Evolutionary conservation across 208 protist species (phyloP), one percentile per base, ranked within the genome.

Genomic region (Phytomonas serpens): DNA sequence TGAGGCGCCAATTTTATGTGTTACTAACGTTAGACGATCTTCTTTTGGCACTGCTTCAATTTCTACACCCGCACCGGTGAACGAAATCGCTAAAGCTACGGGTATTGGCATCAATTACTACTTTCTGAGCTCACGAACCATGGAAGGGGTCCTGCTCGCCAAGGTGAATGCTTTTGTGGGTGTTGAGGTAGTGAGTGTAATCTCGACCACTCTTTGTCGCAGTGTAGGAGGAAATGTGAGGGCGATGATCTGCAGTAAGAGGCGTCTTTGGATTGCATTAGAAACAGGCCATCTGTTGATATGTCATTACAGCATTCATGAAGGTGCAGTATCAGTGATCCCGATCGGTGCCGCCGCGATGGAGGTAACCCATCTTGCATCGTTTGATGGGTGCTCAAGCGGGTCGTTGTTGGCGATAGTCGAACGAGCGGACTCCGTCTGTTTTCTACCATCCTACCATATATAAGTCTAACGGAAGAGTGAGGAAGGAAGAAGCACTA

Each of bases 241-340:
- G 40, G 63, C 66, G 63, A 51, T 94, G 16, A 78, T 79, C 32
- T 83, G 79, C 77, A 93, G 86, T 72, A 74, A 76, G 7, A 71
- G 83, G 3, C 85, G 91, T 19, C 72, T 96, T 34, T 93, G 78
- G 70, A 52, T 96, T 64, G 72, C 72, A 47, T 67, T 85, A 16
- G 87, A 93, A 69, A 94, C 87, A 30, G 84, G 85, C 2, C 89
- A 96, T 71, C 63, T 94, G 29, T 34, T 96, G 1, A 82, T 93
- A 32, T 91, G 84, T 75, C 81, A 81, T 73, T 95, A 90, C 75
- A 78, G 74, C 32, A 64, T 65, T 32, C 68, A 77, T 27, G 78
- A 73, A 7, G 69, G 78, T 11, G 68, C 64, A 14, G 47, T 88
- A 16, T 83, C 80, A n/a, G 38, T 93, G 34, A 79, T 92, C 40